A percentile compares a stretch with the other conserved stretches of the same genome.
Evolutionary conservation across 2,329 filamentous ascomycete species (phyloP).

Genomic region (Cercospora sojina): DNA sequence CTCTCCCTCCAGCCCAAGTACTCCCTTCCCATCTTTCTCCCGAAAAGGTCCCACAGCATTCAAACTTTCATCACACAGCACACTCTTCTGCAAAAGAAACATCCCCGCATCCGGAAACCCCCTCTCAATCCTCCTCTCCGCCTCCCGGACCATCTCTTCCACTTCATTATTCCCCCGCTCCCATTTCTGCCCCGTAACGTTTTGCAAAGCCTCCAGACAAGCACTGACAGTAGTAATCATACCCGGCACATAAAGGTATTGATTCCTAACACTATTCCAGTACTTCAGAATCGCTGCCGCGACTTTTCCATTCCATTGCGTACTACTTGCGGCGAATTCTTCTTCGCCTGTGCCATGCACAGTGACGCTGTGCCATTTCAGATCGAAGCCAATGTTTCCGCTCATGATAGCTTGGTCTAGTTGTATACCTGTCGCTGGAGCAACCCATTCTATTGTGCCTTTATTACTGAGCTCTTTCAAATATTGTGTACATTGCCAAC

Average conservation of each 20-base stretch:
- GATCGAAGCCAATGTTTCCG: constrained; percentile 41
- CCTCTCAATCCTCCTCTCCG: constrained; percentile 37
- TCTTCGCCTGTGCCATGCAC: constrained; percentile 41
- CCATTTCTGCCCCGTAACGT: constrained; percentile 34
- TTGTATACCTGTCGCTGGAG: constrained; percentile 38
- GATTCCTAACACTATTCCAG: constrained; percentile 40
- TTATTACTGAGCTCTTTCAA: constrained; percentile 24
- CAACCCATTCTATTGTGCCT: constrained; percentile 37
- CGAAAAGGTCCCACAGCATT: constrained; percentile 34
- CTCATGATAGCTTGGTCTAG: constrained; percentile 37
- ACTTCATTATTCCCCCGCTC: constrained; percentile 37
- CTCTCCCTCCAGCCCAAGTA: constrained; percentile 26
- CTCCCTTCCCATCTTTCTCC: constrained; percentile 23
- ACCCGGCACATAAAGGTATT: constrained; percentile 40
- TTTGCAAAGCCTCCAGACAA: constrained; percentile 36
- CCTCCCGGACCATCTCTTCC: constrained; percentile 40
- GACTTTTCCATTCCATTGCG: constrained; percentile 36
- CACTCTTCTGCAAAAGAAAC: constrained; percentile 41
- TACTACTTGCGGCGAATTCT: constrained; percentile 40
- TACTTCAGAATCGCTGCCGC: constrained; percentile 32
- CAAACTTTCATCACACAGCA: constrained; percentile 39
- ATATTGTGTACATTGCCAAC: constrained; percentile 36
- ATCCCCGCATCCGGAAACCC: constrained; percentile 43
- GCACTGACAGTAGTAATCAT: constrained; percentile 38
- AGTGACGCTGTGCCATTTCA: constrained; percentile 44